Percentiles rank a stretch among this genome's conserved stretches.
Evolutionary conservation across 176 grass and related monocot genomes (phyloP).

Genomic region (Paspalum vaginatum): DNA sequence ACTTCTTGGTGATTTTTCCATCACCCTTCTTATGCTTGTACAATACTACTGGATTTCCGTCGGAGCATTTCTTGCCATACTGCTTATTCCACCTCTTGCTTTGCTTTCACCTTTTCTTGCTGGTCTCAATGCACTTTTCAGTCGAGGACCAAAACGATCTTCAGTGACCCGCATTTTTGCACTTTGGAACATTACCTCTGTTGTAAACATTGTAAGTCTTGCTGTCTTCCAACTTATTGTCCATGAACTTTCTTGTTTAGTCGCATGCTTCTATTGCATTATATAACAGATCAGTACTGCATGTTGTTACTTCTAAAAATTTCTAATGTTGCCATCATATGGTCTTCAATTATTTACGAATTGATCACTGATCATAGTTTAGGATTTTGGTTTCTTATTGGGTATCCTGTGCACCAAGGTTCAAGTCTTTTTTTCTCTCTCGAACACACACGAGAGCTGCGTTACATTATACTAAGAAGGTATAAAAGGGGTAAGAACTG

Average conservation of each 20-base stretch:
- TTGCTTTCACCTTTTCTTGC: slow-evolving; percentile 95
- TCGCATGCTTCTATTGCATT: neutral
- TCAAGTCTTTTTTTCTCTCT: too few species aligned
- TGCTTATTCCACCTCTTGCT: slow-evolving; percentile 85
- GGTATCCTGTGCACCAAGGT: too few species aligned
- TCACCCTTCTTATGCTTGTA: slow-evolving; percentile 87
- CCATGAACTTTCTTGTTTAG: slow-evolving; percentile 1
- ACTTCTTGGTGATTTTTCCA: slow-evolving; percentile 86
- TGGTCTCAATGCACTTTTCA: slow-evolving; percentile 95
- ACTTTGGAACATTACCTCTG: slow-evolving; percentile 88
- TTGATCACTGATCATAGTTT: neutral
- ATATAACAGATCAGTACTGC: slow-evolving; percentile 13
- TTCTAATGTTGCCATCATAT: neutral
- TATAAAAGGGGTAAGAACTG: too few species aligned
- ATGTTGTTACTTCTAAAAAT: neutral
- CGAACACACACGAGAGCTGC: too few species aligned
- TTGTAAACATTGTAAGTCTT: slow-evolving; percentile 94
- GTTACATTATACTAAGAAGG: too few species aligned
- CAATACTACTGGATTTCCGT: slow-evolving; percentile 98
- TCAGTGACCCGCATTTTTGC: slow-evolving; percentile 93
- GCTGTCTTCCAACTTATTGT: neutral
- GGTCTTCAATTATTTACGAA: neutral
- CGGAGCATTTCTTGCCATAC: slow-evolving; percentile 80
- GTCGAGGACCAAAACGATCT: slow-evolving; percentile 88
- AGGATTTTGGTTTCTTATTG: neutral